Base-by-base conservation (phyloP, 148 eudicot species). In the Rheum nobile region DNA sequence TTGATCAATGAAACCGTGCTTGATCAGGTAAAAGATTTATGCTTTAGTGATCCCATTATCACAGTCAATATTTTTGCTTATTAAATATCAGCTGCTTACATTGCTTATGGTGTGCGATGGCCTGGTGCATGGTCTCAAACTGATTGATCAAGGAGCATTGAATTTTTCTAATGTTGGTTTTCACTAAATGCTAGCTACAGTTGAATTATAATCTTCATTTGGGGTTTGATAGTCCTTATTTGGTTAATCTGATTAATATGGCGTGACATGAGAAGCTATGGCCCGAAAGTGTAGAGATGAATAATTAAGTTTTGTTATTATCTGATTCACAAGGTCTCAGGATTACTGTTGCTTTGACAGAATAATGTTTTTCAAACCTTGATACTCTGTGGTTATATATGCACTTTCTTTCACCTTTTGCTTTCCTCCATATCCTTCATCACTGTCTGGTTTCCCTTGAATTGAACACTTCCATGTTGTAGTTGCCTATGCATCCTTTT, bases 1-100 rank as follows among this genome's bases (percentile, higher is more conserved):
- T 77, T 95, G 83, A 85, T 95, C 76, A 83, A 78, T 9, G 98
- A 95, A 73, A 76, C 83, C 47, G 97, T 88, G 65, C 91, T 95
- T 86, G 96, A 95, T 75, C 98, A 95, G 98, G 98, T 91, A 81
- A 26, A 32, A 65, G 6, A 17, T 65, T 3, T 29, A 5, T 26
- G 32, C 14, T 24, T n/a, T 11, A 57, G 2, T 28, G 26, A n/a
- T 50, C 9, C 57, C 22, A 5, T 50, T 10, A 3, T 57, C 69
- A 63, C 1, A 4, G 10, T 32, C 8, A 16, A 29, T 31, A 39
- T 65, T 32, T 22, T 65, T 32, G 70, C 21, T 31, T 65, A 14
- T 65, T 65, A 32, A 16, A 4, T 55, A 21, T 65, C 22, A 31
- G 41, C 32, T 65, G 9, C 5, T 65, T 65, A 5, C 8, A 13